Evolutionary conservation across 2,329 filamentous ascomycete species (phyloP), one percentile per base, ranked within the genome.

Genomic region (Neoascochyta sp.): DNA sequence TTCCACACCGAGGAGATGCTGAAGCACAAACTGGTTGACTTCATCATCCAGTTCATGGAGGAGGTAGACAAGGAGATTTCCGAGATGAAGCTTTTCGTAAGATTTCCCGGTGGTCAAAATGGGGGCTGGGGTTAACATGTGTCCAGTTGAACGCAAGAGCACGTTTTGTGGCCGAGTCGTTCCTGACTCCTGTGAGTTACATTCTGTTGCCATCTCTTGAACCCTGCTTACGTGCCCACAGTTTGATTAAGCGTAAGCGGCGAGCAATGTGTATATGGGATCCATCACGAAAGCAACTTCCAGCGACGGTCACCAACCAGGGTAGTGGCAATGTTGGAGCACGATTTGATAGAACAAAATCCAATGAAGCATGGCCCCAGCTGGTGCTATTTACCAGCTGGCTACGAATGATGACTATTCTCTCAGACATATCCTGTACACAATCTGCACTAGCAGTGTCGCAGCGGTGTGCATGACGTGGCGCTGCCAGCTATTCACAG

Each of bases 61-160:
- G 92, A 98, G 64, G 93, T 98, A 4, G 93, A 98, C 66, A 98
- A 98, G 74, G 92, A 98, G 67, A 98, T 98, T 39, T 96, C 92
- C 3, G 93, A 98, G 70, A 96, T 98, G 92, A 98, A 98, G 76
- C 83, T 98, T 55, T 98, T 98, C 67, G 90, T 95, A 76, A 50
- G 86, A 73, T 15, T 7, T 11, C 16, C 16, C 16, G 16, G 17
- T 19, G 22, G 3, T 8, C 5, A 9, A 9, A 21, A 20, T 11
- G 12, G 5, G 9, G 5, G 10, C 11, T 23, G 17, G 21, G 41
- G 40, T 58, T 70, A 47, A 68, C 55, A 34, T 11, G 12, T 30
- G 19, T 30, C 9, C 56, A 95, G 90, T 73, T 98, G 63, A 98
- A 98, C 64, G 89, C 92, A 34, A 78, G 92, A 67, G 92, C 92